Percentiles rank a stretch among this genome's conserved stretches.
Conservation (phyloP, 306 rosid species). For the Gastrolobium bilobum region DNA sequence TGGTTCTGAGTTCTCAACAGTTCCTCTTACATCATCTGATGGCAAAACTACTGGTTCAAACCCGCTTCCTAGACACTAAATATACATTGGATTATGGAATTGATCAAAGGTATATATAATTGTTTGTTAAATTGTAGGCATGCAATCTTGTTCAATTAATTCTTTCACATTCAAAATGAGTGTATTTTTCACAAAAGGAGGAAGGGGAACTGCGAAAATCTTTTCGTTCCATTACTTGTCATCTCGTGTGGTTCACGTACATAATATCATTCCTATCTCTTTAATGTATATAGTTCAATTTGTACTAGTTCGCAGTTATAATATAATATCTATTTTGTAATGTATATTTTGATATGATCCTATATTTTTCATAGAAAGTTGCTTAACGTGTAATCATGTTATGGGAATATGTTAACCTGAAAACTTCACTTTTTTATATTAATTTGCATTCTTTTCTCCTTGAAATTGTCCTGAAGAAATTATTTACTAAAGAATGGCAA, state of each 20-base stretch:
- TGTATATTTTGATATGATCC: constrained; percentile 1
- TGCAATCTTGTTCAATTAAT: constrained; percentile 63
- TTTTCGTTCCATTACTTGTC: constrained; percentile 28
- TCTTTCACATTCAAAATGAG: constrained; percentile 57
- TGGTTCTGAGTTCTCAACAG: constrained; percentile 80
- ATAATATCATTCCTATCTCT: constrained; percentile 39
- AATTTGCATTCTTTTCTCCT: too few relatives aligned
- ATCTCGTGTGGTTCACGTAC: constrained; percentile 33
- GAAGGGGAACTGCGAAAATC: constrained; percentile 18
- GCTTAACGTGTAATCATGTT: too few relatives aligned
- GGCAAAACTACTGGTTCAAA: constrained; percentile 53
- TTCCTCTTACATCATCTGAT: constrained; percentile 75
- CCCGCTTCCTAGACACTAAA: constrained; percentile 60
- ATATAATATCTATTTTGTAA: constrained; percentile 5
- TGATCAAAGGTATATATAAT: constrained; percentile 67
- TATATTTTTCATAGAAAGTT: not conserved
- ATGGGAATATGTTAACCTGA: not conserved
- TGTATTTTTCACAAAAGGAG: constrained; percentile 14
- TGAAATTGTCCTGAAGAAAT: too few relatives aligned
- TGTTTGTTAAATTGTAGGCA: constrained; percentile 52
- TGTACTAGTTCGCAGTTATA: constrained; percentile 3
- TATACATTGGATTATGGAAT: constrained; percentile 47
- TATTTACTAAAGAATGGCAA: too few relatives aligned
- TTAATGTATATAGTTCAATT: constrained; percentile 1
- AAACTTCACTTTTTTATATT: not conserved